Evolutionary conservation across 805 yeast genomes (phyloP).

Genomic region (Starmera pachycereana): DNA sequence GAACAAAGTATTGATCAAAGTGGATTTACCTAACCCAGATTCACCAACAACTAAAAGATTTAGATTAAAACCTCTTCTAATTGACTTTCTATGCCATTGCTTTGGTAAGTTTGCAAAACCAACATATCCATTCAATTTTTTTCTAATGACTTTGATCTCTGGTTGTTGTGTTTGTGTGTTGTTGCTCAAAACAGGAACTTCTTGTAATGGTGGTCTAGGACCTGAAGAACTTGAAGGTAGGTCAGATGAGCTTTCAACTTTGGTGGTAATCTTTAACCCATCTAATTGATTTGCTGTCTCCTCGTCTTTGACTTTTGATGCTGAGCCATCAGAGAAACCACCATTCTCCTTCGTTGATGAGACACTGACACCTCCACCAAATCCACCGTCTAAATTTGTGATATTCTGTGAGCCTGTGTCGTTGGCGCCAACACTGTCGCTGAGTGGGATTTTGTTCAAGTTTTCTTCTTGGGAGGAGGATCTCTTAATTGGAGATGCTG

Average conservation of each 20-base stretch:
- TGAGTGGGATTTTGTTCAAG: background rate
- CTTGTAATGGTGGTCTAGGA: background rate
- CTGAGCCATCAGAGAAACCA: background rate
- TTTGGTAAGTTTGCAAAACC: slow-evolving; percentile 97
- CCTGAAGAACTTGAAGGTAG: background rate
- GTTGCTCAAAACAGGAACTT: background rate
- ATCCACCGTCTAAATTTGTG: background rate
- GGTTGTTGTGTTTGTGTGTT: slow-evolving; percentile 17
- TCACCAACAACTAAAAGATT: slow-evolving; percentile 89
- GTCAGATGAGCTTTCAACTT: background rate
- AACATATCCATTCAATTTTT: slow-evolving; percentile 84
- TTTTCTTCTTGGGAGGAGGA: background rate
- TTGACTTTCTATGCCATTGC: slow-evolving; percentile 95
- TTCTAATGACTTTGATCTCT: slow-evolving; percentile 53
- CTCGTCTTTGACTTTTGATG: background rate
- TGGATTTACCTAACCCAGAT: slow-evolving; percentile 86
- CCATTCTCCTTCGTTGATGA: background rate
- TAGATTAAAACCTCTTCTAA: slow-evolving; percentile 80
- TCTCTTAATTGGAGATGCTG: background rate
- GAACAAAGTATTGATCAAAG: slow-evolving; percentile 85
- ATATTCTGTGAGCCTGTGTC: background rate
- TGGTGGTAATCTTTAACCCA: too few species aligned
- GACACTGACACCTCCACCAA: background rate
- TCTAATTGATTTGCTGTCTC: too few species aligned
- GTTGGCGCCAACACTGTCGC: too few species aligned